These are phyloP conservation scores for Phanerochaete sordida DNA, from an alignment of 768 basidiomycete species.

Conservation along the genomic window DNA sequence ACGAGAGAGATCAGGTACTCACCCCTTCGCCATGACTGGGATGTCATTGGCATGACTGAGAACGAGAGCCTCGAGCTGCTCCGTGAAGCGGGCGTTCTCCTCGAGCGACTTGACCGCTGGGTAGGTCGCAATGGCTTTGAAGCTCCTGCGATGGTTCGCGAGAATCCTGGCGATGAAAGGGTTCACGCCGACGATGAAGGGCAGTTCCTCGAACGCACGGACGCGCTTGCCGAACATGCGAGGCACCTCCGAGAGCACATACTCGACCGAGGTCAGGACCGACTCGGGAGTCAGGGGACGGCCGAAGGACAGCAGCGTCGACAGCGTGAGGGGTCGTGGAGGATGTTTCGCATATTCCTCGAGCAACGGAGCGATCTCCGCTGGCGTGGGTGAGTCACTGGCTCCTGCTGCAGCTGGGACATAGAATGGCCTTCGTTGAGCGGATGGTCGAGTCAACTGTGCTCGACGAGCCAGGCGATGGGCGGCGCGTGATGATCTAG, in stretches of 20 bases:
- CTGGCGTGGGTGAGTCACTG: slow-evolving; percentile 40
- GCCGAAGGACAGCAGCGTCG: slow-evolving; percentile 71
- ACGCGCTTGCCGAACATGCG: slow-evolving; percentile 72
- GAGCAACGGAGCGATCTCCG: slow-evolving; percentile 56
- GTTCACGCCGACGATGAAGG: slow-evolving; percentile 88
- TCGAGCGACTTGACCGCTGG: slow-evolving; percentile 60
- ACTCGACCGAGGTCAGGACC: slow-evolving; percentile 68
- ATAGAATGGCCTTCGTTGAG: not conserved
- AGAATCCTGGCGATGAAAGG: slow-evolving; percentile 77
- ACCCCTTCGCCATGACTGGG: slow-evolving; percentile 90
- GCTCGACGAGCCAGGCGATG: not conserved
- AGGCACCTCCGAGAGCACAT: slow-evolving; percentile 74
- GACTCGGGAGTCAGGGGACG: slow-evolving; percentile 69
- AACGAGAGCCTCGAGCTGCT: slow-evolving; percentile 67
- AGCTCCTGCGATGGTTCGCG: slow-evolving; percentile 65
- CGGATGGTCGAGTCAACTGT: not conserved
- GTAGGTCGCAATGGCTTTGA: slow-evolving; percentile 65
- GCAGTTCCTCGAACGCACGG: slow-evolving; percentile 68
- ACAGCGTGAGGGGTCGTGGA: slow-evolving; percentile 68
- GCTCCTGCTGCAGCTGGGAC: not conserved
- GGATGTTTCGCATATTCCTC: slow-evolving; percentile 59
- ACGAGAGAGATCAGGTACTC: slow-evolving; percentile 8
- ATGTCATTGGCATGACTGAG: slow-evolving; percentile 83
- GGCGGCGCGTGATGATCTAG: not conserved
- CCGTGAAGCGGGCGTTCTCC: slow-evolving; percentile 68